Evolutionary conservation across 129 eudicot genomes (phyloP).

Genomic region (Centella asiatica): DNA sequence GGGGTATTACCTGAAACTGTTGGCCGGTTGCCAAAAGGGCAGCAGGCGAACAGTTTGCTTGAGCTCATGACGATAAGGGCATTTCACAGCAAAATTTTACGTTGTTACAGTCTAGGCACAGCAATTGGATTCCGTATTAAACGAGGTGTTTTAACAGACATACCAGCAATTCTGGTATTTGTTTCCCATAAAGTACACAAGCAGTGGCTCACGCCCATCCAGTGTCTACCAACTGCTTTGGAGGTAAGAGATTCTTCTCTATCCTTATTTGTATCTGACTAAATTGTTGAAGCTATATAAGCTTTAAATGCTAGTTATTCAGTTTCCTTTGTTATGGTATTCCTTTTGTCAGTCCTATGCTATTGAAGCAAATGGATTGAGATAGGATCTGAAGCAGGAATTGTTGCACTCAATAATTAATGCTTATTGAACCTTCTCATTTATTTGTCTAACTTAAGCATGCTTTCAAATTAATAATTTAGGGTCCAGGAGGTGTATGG

Average conservation of each 20-base stretch:
- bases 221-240: slow-evolving; percentile 83
- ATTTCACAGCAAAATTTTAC: slow-evolving; percentile 83
- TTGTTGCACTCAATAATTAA: neutral
- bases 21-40: slow-evolving; percentile 83
- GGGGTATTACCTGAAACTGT: slow-evolving; percentile 79
- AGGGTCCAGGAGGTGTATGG: slow-evolving; percentile 99
- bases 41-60: slow-evolving; percentile 80
- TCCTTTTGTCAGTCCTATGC: neutral
- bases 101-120: slow-evolving; percentile 90
- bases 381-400: neutral
- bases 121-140: slow-evolving; percentile 87
- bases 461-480: slow-evolving; percentile 2
- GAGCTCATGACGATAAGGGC: slow-evolving; percentile 95
- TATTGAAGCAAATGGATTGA: neutral
- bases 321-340: too few species aligned
- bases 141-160: slow-evolving; percentile 75
- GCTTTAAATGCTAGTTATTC: neutral
- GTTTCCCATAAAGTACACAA: slow-evolving; percentile 87
- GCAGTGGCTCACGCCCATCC: slow-evolving; percentile 92
- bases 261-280: neutral
- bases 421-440: neutral
- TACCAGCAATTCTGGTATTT: slow-evolving; percentile 86
- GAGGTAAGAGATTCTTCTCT: slow-evolving; percentile 43
- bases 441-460: neutral
- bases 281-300: neutral